Evolutionary conservation across 805 yeast genomes (phyloP).

Genomic region (Vanderwaltozyma polyspora): DNA sequence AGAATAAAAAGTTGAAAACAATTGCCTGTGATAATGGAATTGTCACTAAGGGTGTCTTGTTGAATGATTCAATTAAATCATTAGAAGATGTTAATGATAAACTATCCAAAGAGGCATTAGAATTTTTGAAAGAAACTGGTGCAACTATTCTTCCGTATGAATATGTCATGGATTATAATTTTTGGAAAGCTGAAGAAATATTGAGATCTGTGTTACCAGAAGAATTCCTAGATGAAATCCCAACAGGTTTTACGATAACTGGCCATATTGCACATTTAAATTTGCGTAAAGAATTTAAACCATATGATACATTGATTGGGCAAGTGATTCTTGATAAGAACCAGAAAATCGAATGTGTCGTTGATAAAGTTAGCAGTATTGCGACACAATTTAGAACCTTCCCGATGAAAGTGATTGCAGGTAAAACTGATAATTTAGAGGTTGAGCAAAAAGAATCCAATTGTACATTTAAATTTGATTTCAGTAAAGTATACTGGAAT

Average conservation of each 20-base stretch:
- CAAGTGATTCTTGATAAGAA: slow-evolving; percentile 84
- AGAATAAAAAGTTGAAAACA: slow-evolving; percentile 10
- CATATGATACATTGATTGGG: slow-evolving; percentile 73
- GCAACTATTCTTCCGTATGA: slow-evolving; percentile 42
- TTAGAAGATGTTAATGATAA: slow-evolving; percentile 29
- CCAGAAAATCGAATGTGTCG: slow-evolving; percentile 68
- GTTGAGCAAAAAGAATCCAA: slow-evolving; percentile 82
- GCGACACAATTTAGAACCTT: slow-evolving; percentile 86
- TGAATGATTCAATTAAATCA: slow-evolving; percentile 40
- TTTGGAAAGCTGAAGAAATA: slow-evolving; percentile 87
- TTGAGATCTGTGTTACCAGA: slow-evolving; percentile 68
- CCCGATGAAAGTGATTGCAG: slow-evolving; percentile 88
- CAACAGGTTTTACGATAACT: slow-evolving; percentile 83
- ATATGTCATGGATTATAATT: slow-evolving; percentile 54
- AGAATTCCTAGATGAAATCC: slow-evolving; percentile 52
- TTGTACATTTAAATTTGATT: slow-evolving; percentile 78
- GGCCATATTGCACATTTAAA: slow-evolving; percentile 96
- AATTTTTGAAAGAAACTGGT: slow-evolving; percentile 36
- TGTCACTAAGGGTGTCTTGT: slow-evolving; percentile 36
- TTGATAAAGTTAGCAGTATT: slow-evolving; percentile 79
- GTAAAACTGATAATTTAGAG: slow-evolving; percentile 49
- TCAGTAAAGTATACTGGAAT: slow-evolving; percentile 94
- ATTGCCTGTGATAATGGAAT: slow-evolving; percentile 20
- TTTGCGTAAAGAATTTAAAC: slow-evolving; percentile 71
- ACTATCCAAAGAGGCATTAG: slow-evolving; percentile 34